Percentiles rank a stretch among this genome's conserved stretches.
Conservation (phyloP, 495 filamentous ascomycete species). For the Rostrohypoxylon terebratum region DNA sequence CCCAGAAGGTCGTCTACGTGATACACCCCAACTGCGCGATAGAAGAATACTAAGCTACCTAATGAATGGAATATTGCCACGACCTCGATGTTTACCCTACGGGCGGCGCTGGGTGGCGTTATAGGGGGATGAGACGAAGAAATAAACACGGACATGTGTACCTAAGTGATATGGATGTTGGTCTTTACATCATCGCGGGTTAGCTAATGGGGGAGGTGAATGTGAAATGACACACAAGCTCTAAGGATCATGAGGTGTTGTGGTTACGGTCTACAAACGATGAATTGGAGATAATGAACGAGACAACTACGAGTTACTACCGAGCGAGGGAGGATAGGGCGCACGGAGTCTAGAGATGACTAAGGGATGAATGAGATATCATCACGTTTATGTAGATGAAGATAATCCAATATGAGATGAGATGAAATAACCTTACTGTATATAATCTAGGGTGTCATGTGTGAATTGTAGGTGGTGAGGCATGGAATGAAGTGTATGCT, state of each 20-base stretch:
- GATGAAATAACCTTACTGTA: not conserved
- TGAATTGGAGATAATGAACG: slow-evolving; percentile 2
- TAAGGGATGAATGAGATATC: slow-evolving; percentile 1
- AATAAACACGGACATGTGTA: not conserved
- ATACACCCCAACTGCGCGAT: slow-evolving; percentile 94
- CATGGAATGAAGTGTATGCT: not conserved
- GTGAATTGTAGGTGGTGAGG: not conserved
- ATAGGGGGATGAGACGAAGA: not conserved
- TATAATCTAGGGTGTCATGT: not conserved
- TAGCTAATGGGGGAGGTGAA: not conserved
- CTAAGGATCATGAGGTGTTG: not conserved
- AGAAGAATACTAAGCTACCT: slow-evolving; percentile 61
- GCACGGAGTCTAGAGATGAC: slow-evolving; percentile 14
- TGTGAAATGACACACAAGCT: not conserved
- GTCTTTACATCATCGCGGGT: not conserved
- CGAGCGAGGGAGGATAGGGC: not conserved
- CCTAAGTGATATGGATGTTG: not conserved
- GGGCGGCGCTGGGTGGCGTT: not conserved
- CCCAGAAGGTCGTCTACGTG: slow-evolving; percentile 79
- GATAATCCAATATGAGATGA: not conserved
- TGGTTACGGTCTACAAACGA: not conserved
- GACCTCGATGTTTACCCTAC: not conserved
- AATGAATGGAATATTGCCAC: not conserved
- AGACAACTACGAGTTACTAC: not conserved
- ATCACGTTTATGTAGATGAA: not conserved